phyloP scores from a whole-genome alignment of 2,329 filamentous ascomycete genomes.

The Zymoseptoria tritici region DNA sequence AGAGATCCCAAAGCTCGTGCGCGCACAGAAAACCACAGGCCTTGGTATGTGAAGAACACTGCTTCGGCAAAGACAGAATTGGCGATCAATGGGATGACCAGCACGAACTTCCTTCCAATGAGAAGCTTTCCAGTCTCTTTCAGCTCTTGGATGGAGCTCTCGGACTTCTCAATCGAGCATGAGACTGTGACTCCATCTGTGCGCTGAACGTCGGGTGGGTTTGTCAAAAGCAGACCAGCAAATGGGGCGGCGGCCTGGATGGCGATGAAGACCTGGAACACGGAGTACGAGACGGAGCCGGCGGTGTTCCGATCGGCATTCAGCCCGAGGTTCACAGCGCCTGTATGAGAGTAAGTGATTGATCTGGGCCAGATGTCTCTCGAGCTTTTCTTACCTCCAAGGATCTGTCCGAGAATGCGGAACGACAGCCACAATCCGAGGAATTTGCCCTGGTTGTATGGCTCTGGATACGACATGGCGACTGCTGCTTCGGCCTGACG shows the following conservation, averaged over 20 bases:
- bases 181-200: conserved; percentile 57
- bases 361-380: not conserved
- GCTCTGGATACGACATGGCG: conserved; percentile 64
- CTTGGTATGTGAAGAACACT: conserved; percentile 58
- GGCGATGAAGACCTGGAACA: conserved; percentile 64
- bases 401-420: conserved; percentile 56
- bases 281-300: conserved; percentile 61
- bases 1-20: conserved; percentile 64
- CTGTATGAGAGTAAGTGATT: not conserved
- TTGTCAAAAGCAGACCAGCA: conserved; percentile 56
- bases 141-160: conserved; percentile 53
- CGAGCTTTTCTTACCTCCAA: conserved; percentile 47
- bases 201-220: conserved; percentile 55
- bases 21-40: conserved; percentile 62
- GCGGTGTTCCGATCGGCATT: conserved; percentile 51
- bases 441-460: conserved; percentile 57
- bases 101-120: conserved; percentile 53
- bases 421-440: conserved; percentile 62
- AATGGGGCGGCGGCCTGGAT: conserved; percentile 60
- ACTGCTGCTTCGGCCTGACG: conserved; percentile 59
- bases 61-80: conserved; percentile 65
- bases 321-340: conserved; percentile 60
- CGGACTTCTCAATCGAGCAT: conserved; percentile 44
- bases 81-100: conserved; percentile 60
- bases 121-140: conserved; percentile 53